Conservation (phyloP, 2,329 filamentous ascomycete genomes). For the Podosphaera fusca region DNA sequence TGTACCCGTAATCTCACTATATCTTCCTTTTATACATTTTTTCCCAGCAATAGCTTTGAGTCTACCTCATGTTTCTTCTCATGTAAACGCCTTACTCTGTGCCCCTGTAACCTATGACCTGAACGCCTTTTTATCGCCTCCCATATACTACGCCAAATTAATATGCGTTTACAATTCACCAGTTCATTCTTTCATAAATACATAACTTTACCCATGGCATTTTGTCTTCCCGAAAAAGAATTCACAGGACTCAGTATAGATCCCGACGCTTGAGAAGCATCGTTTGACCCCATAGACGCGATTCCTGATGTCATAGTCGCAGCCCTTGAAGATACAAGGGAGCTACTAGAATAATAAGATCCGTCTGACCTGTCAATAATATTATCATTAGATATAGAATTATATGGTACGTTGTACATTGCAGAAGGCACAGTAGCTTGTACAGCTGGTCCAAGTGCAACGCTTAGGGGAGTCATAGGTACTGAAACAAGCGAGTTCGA, state of each 20-base stretch:
- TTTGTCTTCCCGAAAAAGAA: background rate
- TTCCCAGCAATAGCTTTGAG: too few species aligned
- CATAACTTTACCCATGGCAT: background rate
- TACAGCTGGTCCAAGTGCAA: constrained; percentile 69
- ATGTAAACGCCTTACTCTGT: too few species aligned
- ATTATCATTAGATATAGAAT: constrained; percentile 13
- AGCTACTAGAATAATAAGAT: constrained; percentile 11
- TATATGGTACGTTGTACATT: constrained; percentile 19
- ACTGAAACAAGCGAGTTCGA: constrained; percentile 30
- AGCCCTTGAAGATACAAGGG: constrained; percentile 10
- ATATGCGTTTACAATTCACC: too few species aligned
- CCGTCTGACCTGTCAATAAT: constrained; percentile 16
- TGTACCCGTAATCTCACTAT: too few species aligned
- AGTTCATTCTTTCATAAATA: background rate
- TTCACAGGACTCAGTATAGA: constrained; percentile 3
- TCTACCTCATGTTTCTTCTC: too few species aligned
- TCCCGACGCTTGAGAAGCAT: constrained; percentile 12
- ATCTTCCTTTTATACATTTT: too few species aligned
- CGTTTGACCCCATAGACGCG: constrained; percentile 6
- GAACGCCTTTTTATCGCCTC: too few species aligned
- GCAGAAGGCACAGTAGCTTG: constrained; percentile 71
- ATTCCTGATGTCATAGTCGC: constrained; percentile 14
- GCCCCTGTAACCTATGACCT: too few species aligned
- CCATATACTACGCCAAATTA: too few species aligned
- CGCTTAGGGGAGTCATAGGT: constrained; percentile 74